These are phyloP conservation scores for Xylaria grammica DNA, from an alignment of 495 filamentous ascomycete genomes.

Conservation along the genomic window DNA sequence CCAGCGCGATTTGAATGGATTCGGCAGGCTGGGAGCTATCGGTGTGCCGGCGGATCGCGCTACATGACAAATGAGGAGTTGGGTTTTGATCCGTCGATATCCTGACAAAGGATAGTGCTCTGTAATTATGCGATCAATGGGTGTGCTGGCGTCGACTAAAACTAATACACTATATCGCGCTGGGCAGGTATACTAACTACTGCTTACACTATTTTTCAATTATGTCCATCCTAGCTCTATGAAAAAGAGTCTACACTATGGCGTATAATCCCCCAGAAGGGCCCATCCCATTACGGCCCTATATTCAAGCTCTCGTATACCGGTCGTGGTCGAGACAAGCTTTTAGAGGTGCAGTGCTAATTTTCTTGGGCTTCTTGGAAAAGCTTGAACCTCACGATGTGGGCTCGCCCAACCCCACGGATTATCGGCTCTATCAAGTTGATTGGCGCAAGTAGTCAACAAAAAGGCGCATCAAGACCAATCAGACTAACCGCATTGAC, in stretches of 20 bases:
- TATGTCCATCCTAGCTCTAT: neutral
- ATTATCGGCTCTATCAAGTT: neutral
- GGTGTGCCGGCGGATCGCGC: slow-evolving; percentile 60
- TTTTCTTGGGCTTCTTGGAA: slow-evolving; percentile 4
- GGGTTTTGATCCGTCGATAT: slow-evolving; percentile 12
- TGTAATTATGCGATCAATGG: neutral
- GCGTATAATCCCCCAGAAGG: neutral
- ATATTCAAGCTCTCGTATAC: neutral
- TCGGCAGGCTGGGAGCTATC: slow-evolving; percentile 54
- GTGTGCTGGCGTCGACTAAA: neutral
- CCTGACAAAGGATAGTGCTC: neutral
- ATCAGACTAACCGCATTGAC: too few species aligned
- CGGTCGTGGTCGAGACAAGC: slow-evolving; percentile 10
- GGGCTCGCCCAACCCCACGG: slow-evolving; percentile 11
- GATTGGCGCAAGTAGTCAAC: neutral
- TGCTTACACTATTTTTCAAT: neutral
- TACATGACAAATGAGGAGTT: slow-evolving; percentile 44
- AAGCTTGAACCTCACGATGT: slow-evolving; percentile 15
- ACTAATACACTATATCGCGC: too few species aligned
- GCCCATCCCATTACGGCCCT: too few species aligned
- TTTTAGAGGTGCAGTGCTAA: slow-evolving; percentile 13
- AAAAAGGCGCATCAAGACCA: neutral
- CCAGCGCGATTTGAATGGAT: slow-evolving; percentile 60
- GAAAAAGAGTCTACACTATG: too few species aligned
- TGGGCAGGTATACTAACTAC: too few species aligned